Conservation (phyloP, 192 early-diverging fungal genomes). For the Gigaspora rosea region DNA sequence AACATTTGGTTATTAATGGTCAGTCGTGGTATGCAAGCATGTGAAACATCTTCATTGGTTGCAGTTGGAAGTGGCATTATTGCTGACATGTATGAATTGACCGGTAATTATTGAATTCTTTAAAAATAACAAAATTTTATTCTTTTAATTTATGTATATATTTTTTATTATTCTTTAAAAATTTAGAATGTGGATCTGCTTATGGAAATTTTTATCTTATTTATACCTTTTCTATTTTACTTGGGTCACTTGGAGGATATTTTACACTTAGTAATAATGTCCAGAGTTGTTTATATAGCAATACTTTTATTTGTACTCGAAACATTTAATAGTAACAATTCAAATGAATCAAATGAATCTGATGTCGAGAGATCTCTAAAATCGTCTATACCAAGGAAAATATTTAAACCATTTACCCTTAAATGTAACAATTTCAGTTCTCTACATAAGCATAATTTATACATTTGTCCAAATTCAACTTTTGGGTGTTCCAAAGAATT, state of each 20-base stretch:
- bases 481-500: background rate
- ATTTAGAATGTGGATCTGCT: conserved; percentile 39
- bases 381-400: background rate
- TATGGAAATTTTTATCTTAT: conserved; percentile 40
- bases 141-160: background rate
- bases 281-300: background rate
- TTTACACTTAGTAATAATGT: background rate
- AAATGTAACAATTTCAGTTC: background rate
- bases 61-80: conserved; percentile 39
- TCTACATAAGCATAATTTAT: background rate
- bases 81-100: conserved; percentile 30
- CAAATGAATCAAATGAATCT: background rate
- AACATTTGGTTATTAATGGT: conserved; percentile 8
- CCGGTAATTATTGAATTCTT: background rate
- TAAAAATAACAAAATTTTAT: background rate
- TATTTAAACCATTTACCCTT: background rate
- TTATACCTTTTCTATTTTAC: conserved; percentile 10
- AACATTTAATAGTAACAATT: background rate
- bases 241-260: conserved; percentile 22
- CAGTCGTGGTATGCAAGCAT: background rate
- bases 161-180: background rate
- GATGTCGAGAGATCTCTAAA: background rate
- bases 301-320: background rate
- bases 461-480: background rate
- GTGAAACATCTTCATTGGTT: conserved; percentile 31